Percentiles rank a stretch among this genome's conserved stretches.
Conservation (phyloP, 1,139 yeast species). For the Kodamaea arcana region DNA sequence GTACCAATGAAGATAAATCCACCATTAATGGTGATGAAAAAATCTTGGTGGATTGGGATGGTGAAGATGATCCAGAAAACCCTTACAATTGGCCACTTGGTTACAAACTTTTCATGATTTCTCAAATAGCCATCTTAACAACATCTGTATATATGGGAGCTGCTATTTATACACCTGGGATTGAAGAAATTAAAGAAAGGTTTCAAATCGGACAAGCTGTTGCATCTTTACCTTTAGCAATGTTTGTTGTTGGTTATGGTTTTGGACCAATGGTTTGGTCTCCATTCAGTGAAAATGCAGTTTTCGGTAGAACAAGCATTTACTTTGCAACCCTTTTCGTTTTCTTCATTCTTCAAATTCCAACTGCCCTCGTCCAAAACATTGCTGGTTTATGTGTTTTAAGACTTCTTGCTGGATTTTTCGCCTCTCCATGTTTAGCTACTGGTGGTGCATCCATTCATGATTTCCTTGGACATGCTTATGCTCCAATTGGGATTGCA, state of each 20-base stretch:
- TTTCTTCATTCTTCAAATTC: slow-evolving; percentile 30
- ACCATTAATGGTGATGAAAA: not conserved
- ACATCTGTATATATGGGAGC: slow-evolving; percentile 56
- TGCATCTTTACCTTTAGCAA: slow-evolving; percentile 31
- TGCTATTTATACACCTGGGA: slow-evolving; percentile 59
- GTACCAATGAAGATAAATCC: not conserved
- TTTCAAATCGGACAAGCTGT: slow-evolving; percentile 22
- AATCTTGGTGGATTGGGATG: slow-evolving; percentile 38
- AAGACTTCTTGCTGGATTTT: slow-evolving; percentile 31
- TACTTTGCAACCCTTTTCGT: slow-evolving; percentile 27
- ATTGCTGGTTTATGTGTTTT: slow-evolving; percentile 29
- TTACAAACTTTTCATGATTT: slow-evolving; percentile 34
- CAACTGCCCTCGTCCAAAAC: slow-evolving; percentile 24
- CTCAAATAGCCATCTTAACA: slow-evolving; percentile 44
- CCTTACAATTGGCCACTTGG: slow-evolving; percentile 52
- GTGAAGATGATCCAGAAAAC: slow-evolving; percentile 51
- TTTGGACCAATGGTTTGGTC: slow-evolving; percentile 36
- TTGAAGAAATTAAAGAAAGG: slow-evolving; percentile 23
- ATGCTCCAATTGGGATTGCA: slow-evolving; percentile 30
- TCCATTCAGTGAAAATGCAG: slow-evolving; percentile 36
- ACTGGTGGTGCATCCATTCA: slow-evolving; percentile 37
- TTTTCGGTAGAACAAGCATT: slow-evolving; percentile 50
- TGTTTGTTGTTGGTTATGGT: slow-evolving; percentile 38
- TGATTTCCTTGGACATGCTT: slow-evolving; percentile 23
- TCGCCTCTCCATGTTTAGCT: slow-evolving; percentile 32